These are phyloP conservation scores for Thielaviopsis punctulata DNA, from an alignment of 2,329 filamentous ascomycete species.

Conservation along the genomic window DNA sequence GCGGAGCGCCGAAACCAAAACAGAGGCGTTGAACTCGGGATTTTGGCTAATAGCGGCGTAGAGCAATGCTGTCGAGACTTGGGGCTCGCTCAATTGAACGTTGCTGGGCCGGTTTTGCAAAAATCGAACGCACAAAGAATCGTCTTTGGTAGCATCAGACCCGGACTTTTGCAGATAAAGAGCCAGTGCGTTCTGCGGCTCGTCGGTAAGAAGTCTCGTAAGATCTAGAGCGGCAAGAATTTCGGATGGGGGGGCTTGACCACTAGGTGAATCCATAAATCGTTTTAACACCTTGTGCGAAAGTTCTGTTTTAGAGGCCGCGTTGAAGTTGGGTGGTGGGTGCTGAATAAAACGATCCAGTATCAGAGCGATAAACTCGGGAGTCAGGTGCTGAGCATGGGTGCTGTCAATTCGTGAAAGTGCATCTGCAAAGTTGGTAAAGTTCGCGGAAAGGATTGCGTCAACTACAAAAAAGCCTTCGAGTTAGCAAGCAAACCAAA, in stretches of 20 bases:
- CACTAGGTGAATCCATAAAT: constrained; percentile 38
- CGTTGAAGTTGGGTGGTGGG: constrained; percentile 71
- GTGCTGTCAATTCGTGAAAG: constrained; percentile 48
- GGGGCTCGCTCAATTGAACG: constrained; percentile 57
- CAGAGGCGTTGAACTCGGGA: constrained; percentile 32
- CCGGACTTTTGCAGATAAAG: constrained; percentile 60
- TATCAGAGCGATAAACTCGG: constrained; percentile 58
- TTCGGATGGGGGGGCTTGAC: constrained; percentile 42
- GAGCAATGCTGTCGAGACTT: constrained; percentile 65
- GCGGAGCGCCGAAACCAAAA: constrained; percentile 45
- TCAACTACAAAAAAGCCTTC: constrained; percentile 42
- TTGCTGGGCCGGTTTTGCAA: constrained; percentile 35
- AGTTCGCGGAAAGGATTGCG: constrained; percentile 71
- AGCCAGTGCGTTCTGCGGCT: constrained; percentile 38
- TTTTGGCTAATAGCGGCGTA: constrained; percentile 43
- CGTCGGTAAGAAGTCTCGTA: constrained; percentile 44
- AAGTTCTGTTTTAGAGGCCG: constrained; percentile 53
- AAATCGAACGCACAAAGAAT: constrained; percentile 44
- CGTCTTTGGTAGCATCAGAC: constrained; percentile 53
- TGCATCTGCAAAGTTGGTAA: constrained; percentile 58
- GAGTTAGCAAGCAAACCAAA: constrained; percentile 7
- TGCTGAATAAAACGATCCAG: constrained; percentile 77
- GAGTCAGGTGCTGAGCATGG: constrained; percentile 47
- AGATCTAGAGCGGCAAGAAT: constrained; percentile 56
- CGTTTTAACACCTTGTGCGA: constrained; percentile 48